These are phyloP conservation scores for Aegle marmelos DNA, from an alignment of 345 rosid genomes.

Conservation along the genomic window DNA sequence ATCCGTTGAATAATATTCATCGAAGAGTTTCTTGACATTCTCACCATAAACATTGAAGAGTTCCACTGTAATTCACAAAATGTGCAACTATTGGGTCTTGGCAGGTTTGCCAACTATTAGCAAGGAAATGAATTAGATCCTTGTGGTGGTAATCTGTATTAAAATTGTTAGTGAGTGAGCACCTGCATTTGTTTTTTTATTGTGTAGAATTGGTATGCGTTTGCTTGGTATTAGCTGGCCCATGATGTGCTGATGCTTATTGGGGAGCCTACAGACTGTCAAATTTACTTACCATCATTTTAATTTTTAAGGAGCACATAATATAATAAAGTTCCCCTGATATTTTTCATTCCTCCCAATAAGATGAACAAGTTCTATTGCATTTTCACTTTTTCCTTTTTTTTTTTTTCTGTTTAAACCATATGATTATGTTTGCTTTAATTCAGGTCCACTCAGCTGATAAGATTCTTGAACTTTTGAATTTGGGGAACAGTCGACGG, in stretches of 20 bases:
- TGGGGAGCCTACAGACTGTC: not conserved
- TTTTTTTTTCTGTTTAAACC: not conserved
- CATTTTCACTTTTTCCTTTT: not conserved
- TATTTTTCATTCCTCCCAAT: not conserved
- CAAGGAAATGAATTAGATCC: not conserved
- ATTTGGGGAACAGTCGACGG: conserved; percentile 85
- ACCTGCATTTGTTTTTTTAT: not conserved
- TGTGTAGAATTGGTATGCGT: too few relatives aligned
- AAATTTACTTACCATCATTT: not conserved
- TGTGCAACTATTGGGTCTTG: not conserved
- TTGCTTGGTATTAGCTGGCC: not conserved
- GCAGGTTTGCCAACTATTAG: not conserved
- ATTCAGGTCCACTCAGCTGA: conserved; percentile 82
- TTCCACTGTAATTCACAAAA: not conserved
- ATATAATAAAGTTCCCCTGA: not conserved
- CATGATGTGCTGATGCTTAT: not conserved
- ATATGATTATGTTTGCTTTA: conserved; percentile 13
- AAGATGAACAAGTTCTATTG: not conserved
- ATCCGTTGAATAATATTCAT: not conserved
- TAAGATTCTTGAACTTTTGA: conserved; percentile 86
- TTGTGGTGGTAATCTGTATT: not conserved
- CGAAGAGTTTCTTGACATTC: not conserved
- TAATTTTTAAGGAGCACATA: not conserved
- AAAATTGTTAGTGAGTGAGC: not conserved
- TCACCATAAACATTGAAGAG: not conserved